These are phyloP conservation scores for Aquilaria sinensis DNA, from an alignment of 345 rosid species.

Conservation along the genomic window DNA sequence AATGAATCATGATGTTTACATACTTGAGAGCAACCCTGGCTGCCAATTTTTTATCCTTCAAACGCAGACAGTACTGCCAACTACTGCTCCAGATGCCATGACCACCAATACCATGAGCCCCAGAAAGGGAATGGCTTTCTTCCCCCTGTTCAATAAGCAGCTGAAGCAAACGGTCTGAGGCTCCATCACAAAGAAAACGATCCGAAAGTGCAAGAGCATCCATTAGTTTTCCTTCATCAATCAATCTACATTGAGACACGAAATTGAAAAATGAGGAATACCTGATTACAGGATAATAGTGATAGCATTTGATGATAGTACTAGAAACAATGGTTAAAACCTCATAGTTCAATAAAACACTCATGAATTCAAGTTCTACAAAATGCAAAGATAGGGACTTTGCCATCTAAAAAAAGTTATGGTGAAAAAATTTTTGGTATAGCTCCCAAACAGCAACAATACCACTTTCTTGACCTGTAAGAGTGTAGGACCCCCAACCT, in stretches of 20 bases:
- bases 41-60: conserved; percentile 88
- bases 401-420: too few species aligned
- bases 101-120: conserved; percentile 52
- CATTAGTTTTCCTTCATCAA: conserved; percentile 80
- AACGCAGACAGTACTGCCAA: conserved; percentile 97
- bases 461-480: too few species aligned
- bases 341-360: too few species aligned
- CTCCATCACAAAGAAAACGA: conserved; percentile 86
- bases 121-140: conserved; percentile 45
- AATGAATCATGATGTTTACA: conserved; percentile 20
- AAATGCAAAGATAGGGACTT: too few species aligned
- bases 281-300: conserved; percentile 7
- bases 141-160: conserved; percentile 72
- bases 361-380: too few species aligned
- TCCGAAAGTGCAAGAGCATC: conserved; percentile 99
- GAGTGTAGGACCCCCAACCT: too few species aligned
- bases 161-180: conserved; percentile 84
- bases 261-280: conserved; percentile 6
- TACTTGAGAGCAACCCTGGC: conserved; percentile 89
- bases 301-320: background rate
- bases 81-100: conserved; percentile 66
- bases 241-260: conserved; percentile 42
- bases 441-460: too few species aligned
- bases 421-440: too few species aligned
- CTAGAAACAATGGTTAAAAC: background rate